Evolutionary conservation across 2,329 filamentous ascomycete genomes (phyloP), one percentile per base, ranked within the genome.

Genomic region (Colletotrichum sp.): DNA sequence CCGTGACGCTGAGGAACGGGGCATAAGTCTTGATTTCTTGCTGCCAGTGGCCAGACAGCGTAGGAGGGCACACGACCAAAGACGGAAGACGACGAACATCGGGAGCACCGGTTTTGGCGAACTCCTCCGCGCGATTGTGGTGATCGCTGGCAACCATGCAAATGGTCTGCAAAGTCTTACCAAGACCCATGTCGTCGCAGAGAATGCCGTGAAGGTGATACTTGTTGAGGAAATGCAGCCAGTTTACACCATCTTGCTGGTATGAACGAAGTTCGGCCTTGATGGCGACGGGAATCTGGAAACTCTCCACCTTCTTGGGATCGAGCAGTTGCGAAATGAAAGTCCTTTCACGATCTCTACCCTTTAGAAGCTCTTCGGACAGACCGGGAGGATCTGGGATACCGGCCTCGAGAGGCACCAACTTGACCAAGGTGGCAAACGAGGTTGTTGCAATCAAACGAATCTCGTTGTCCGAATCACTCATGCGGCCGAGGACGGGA

Each of bases 141-240:
- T 99, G 97, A 83, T 99, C 97, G 85, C 96, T 98, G 12, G 97
- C 96, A 59, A 99, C 96, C 81, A 99, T 99, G 84, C 97, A 99
- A 27, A 99, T 91, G 0, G 98, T 99, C 84, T 99, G 97, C 13
- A 99, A 87, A 2, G 97, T 99, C 87, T 99, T 99, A 66, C 97
- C 97, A 32, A 99, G 94, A 81, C 97, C 97, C 97, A 99, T 99
- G 84, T 99, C 97, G 82, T 99, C 97, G 83, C 97, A 99, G 75
- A 99, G 94, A 84, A 99, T 98, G 65, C 97, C 97, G 80, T 99
- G 98, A 2, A 99, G 91, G 81, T 99, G 96, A 83, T 98, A 99
- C 74, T 96, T 96, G 84, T 99, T 99, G 79, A 99, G 93, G 87
- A 99, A 99, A 72, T 98, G 93, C 68, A 99, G 91, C 97, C 97